Conservation (phyloP, 2,329 filamentous ascomycete genomes). For the Ceratocystis papillata region DNA sequence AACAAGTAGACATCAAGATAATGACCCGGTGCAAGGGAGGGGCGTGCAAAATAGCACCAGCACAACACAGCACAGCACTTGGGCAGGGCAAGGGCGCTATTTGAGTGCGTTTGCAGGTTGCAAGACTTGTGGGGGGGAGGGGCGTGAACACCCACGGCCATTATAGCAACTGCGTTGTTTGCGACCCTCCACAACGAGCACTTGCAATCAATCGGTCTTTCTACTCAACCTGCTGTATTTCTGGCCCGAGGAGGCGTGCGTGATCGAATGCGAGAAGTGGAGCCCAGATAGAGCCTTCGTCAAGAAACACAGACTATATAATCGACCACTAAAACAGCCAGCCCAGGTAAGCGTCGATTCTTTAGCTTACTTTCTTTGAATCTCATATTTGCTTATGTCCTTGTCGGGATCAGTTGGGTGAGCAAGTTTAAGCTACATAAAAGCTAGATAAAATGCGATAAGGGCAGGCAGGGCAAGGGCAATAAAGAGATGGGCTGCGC, state of each 20-base stretch:
- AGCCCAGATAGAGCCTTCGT: background rate
- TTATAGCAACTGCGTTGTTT: no score
- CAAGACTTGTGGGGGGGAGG: background rate
- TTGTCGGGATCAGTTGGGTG: background rate
- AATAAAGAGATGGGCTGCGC: background rate
- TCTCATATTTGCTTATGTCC: background rate
- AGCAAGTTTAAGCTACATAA: conserved; percentile 7
- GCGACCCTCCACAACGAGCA: no score
- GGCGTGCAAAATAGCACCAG: no score
- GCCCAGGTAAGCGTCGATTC: background rate
- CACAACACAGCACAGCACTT: no score
- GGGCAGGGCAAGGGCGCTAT: background rate
- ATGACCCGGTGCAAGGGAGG: background rate
- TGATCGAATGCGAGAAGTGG: background rate
- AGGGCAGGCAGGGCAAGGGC: background rate
- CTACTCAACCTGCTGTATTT: no score
- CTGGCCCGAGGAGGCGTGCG: background rate
- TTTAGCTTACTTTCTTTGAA: background rate
- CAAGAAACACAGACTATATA: conserved; percentile 1
- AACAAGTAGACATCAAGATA: background rate
- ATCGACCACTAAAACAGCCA: background rate
- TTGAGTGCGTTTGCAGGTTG: background rate
- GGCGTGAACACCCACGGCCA: background rate
- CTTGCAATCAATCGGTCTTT: no score
- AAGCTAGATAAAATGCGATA: background rate